Conservation (phyloP, 768 basidiomycete species). For the Lentinula edodes region DNA sequence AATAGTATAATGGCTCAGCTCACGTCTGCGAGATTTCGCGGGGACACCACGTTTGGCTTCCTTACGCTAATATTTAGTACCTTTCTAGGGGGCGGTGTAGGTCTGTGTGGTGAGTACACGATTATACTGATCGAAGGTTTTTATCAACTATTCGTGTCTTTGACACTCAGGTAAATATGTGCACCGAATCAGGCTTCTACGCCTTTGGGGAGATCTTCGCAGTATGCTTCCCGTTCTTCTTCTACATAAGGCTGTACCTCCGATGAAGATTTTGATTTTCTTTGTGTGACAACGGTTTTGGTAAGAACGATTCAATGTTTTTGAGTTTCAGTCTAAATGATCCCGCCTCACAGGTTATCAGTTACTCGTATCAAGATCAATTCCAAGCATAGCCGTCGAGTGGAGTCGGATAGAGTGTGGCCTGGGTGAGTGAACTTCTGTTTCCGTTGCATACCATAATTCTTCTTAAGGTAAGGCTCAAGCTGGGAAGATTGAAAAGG, state of each 20-base stretch:
- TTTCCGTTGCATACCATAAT: not conserved
- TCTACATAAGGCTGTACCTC: constrained; percentile 64
- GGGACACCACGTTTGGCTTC: constrained; percentile 68
- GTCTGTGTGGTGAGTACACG: constrained; percentile 52
- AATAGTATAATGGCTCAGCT: constrained; percentile 70
- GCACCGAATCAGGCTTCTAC: constrained; percentile 26
- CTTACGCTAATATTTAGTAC: constrained; percentile 57
- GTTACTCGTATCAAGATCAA: constrained; percentile 67
- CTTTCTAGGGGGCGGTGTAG: constrained; percentile 57
- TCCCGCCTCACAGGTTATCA: constrained; percentile 44
- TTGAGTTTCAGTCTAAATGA: not conserved
- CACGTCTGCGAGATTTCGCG: constrained; percentile 64
- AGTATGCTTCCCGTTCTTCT: constrained; percentile 69
- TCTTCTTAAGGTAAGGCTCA: constrained; percentile 42
- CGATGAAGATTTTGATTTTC: constrained; percentile 67
- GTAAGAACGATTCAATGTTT: constrained; percentile 28
- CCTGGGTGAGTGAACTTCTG: constrained; percentile 47
- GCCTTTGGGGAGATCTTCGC: constrained; percentile 65
- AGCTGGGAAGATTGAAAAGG: constrained; percentile 57
- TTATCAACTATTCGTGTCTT: not conserved
- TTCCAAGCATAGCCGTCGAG: constrained; percentile 42
- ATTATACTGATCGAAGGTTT: not conserved
- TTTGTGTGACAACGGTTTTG: constrained; percentile 53
- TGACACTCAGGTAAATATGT: constrained; percentile 53
- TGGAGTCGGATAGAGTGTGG: constrained; percentile 62